Evolutionary conservation across 1,284 basidiomycete species (phyloP), one percentile per base, ranked within the genome.

Genomic region (Cutaneotrichosporon dermatis): DNA sequence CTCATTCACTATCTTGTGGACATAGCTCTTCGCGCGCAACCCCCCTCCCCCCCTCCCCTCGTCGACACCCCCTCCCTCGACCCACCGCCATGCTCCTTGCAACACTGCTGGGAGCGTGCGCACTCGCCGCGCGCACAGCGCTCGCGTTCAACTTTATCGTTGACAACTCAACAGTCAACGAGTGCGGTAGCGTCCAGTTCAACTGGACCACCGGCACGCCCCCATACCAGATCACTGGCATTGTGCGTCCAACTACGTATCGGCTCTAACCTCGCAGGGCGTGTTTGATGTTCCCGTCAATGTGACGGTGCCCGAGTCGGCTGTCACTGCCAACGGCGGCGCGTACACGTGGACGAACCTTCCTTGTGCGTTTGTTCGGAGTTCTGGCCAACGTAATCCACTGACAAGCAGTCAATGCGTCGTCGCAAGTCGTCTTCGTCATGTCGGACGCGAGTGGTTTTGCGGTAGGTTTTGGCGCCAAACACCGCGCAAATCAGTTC

Each of bases 1-100:
- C 25, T 25, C 25, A 25, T 25, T 25, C 25, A 25, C 25, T 25
- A 25, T 25, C 25, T 25, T 25, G 25, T 25, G 25, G 25, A 25
- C 25, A 25, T 25, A 25, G 25, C 25, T 25, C 25, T 25, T 25
- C 25, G 25, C 25, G 25, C 25, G 25, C 25, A 25, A 25, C 39
- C 39, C 39, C 39, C 12, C 39, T 40, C 39, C 12, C 39, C 37
- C 11, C 39, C 13, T 36, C 46, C 13, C 46, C 34, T 12, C 45
- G 2, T 6, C 34, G 6, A 25, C 12, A 4, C 25, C 46, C 34
- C 34, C 12, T n/a, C 33, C 46, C 11, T 3, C 10, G 6, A 35
- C 8, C 46, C 34, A 37, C 87, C 75, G 42, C 79, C 82, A 55
- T 85, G 79, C 48, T 79, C 72, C 43, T 80, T 75, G n/a, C 46